phyloP scores from a whole-genome alignment of 1,284 basidiomycete species.

The Cutaneotrichosporon daszewskae region DNA sequence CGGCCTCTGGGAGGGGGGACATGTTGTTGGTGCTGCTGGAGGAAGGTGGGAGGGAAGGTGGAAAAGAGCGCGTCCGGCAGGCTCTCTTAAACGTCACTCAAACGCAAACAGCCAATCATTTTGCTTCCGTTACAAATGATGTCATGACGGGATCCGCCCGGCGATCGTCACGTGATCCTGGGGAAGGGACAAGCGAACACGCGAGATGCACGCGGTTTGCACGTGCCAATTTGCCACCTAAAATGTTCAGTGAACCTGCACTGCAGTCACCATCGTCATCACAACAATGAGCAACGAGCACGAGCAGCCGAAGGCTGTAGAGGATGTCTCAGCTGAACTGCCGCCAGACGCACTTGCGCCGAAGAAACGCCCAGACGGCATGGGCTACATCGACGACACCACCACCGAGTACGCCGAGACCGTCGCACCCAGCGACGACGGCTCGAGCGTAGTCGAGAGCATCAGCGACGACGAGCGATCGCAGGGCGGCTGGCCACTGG shows the following conservation, averaged over 20 bases:
- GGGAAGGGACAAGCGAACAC: too few species aligned
- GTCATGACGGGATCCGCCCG: not conserved
- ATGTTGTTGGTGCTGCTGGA: slow-evolving; percentile 22
- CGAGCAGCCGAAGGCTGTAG: not conserved
- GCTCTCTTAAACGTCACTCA: too few species aligned
- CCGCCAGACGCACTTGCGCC: not conserved
- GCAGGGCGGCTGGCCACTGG: slow-evolving; percentile 5
- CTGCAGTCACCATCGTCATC: not conserved
- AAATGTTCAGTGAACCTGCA: not conserved
- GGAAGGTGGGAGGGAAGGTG: not conserved
- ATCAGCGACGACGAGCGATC: slow-evolving; percentile 5
- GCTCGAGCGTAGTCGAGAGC: slow-evolving; percentile 28
- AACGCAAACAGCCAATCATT: not conserved
- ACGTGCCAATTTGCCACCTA: slow-evolving; percentile 8
- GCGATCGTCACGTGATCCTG: too few species aligned
- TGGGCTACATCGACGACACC: slow-evolving; percentile 25
- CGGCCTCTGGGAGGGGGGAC: slow-evolving; percentile 48
- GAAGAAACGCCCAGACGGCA: slow-evolving; percentile 13
- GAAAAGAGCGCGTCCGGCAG: not conserved
- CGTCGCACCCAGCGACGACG: slow-evolving; percentile 11
- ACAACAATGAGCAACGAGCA: slow-evolving; percentile 3
- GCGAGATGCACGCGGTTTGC: not conserved
- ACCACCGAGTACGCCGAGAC: slow-evolving; percentile 5
- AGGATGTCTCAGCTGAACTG: too few species aligned
- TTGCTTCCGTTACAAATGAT: not conserved